Base-by-base conservation (phyloP, 1,284 basidiomycete species). In the Malassezia dermatis region DNA sequence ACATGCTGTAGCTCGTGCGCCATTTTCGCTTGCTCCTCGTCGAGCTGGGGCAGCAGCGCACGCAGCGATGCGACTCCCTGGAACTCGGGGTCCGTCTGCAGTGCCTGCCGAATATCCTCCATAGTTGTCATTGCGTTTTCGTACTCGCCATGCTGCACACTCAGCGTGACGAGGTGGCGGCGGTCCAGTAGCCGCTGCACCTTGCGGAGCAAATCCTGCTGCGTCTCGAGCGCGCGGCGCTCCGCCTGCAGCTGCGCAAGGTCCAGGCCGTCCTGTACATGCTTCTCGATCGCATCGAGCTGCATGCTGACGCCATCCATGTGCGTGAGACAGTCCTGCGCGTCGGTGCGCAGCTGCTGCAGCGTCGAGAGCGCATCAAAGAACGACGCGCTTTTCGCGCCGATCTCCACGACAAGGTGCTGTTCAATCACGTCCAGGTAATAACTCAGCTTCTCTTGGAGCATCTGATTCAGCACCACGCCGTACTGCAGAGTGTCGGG, bases 341-440 rank as follows among this genome's bases (percentile, higher is more conserved):
- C 90, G 72, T 95, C 89, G 5, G 86, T 83, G 67, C 89, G 87
- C 5, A 98, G 81, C 61, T 89, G 86, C 69, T 95, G 88, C 11
- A 98, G 79, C 73, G 96, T 96, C 8, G 88, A 83, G 21, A 99
- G 81, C 1, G 93, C 94, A 1, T 90, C 86, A 71, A 98, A 99
- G 81, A 99, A 98, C 2, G 89, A 89, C 0, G 87, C 83, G 0
- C 89, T 89, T 4, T 91, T 85, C 10, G 86, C 78, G 7, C 87
- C 86, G 52, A 99, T 94, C 76, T 96, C 93, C 63, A 84, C 84
- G 13, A 94, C 83, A 51, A 99, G 85, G 72, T 98, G 91, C 61
- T 90, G 84, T 70, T 99, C 93, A 59, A 98, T 83, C 1, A 87
- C 86, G 73, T 96, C 94, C 7, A 91, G 85, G 68, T 95, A 86